Evolutionary conservation across 2,329 filamentous ascomycete genomes (phyloP).

Genomic region (Penicillium fuscoglaucum): DNA sequence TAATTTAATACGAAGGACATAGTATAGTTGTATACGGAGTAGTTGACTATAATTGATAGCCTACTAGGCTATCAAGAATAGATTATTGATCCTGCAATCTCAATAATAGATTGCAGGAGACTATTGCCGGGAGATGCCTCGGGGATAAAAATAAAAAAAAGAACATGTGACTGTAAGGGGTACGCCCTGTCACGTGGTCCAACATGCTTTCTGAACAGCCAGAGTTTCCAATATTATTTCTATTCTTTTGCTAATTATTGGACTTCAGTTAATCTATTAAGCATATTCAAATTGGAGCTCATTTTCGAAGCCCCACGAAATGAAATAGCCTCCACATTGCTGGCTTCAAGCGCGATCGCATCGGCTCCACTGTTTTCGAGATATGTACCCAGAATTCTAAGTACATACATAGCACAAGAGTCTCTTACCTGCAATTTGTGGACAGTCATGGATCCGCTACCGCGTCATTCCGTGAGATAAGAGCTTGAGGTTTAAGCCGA

Average conservation of each 20-base stretch:
- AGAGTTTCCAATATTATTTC: background rate
- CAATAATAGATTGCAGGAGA: background rate
- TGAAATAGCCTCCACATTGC: background rate
- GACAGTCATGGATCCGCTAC: background rate
- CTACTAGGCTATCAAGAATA: background rate
- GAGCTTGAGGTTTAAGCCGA: background rate
- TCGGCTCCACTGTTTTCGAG: background rate
- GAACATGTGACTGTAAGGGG: conserved; percentile 8
- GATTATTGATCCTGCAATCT: background rate
- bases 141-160: background rate
- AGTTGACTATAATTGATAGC: background rate
- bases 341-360: background rate
- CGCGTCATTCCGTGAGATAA: background rate
- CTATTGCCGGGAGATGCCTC: background rate
- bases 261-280: background rate
- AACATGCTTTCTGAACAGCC: background rate
- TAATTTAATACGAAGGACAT: background rate
- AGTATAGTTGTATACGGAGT: background rate
- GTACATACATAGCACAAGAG: background rate
- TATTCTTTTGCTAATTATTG: background rate
- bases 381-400: background rate
- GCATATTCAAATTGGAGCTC: background rate
- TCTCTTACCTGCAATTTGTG: background rate
- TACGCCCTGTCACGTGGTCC: conserved; percentile 1
- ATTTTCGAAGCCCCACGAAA: background rate